Evolutionary conservation across 1,284 basidiomycete species (phyloP).

Genomic region (Ganoderma leucocontextum): DNA sequence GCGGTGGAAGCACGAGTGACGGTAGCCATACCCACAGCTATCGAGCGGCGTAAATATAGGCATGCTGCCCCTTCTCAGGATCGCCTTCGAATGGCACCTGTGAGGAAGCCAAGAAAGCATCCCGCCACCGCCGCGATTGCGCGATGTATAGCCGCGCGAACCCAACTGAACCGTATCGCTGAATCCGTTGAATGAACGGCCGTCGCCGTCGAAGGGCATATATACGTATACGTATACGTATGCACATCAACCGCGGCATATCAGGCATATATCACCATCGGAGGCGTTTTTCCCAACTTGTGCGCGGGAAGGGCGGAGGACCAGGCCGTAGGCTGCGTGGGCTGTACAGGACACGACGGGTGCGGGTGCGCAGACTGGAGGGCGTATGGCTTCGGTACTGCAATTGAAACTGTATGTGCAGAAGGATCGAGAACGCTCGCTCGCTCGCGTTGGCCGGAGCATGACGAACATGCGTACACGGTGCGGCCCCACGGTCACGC

Average conservation of each 20-base stretch:
- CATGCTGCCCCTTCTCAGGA: conserved; percentile 1
- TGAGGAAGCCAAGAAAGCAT: conserved; percentile 6
- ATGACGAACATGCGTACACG: conserved; percentile 18
- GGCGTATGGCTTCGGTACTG: background rate
- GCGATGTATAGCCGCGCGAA: conserved; percentile 27
- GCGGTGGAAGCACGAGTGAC: background rate
- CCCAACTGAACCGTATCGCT: background rate
- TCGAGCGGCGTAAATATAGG: conserved; percentile 9
- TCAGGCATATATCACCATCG: background rate
- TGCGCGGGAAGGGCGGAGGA: background rate
- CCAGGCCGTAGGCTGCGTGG: background rate
- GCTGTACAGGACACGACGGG: background rate
- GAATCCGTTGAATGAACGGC: conserved; percentile 15
- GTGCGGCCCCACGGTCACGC: conserved; percentile 31
- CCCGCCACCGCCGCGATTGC: conserved; percentile 16
- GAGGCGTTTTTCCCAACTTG: background rate
- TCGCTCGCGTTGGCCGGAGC: conserved; percentile 5
- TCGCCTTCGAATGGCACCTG: conserved; percentile 5
- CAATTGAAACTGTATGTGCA: background rate
- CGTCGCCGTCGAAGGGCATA: background rate
- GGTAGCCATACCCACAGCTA: conserved; percentile 11
- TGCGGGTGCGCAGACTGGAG: background rate
- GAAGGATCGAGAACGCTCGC: conserved; percentile 23
- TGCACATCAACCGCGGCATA: background rate
- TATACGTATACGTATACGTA: background rate